Evolutionary conservation across 2,329 filamentous ascomycete species (phyloP).

Genomic region (Trichoderma harzianum): DNA sequence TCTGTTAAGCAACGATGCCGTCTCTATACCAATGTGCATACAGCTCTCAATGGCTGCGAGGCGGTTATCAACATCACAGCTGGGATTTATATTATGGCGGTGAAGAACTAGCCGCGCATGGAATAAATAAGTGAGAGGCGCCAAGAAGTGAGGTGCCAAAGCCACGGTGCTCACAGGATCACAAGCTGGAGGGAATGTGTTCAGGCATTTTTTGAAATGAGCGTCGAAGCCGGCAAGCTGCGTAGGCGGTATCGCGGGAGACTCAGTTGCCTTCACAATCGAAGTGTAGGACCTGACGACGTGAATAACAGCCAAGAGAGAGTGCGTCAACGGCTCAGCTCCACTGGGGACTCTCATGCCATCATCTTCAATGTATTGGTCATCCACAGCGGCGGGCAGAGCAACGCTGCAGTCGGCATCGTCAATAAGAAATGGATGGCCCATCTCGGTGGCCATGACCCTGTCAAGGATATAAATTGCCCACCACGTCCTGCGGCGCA

Average conservation of each 20-base stretch:
- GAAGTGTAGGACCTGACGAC: slow-evolving; percentile 75
- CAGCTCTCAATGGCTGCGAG: slow-evolving; percentile 74
- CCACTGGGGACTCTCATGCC: slow-evolving; percentile 52
- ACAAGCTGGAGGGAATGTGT: slow-evolving; percentile 71
- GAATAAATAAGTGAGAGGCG: slow-evolving; percentile 74
- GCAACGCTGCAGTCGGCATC: slow-evolving; percentile 84
- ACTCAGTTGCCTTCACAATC: slow-evolving; percentile 66
- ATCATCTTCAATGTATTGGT: slow-evolving; percentile 66
- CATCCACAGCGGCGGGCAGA: slow-evolving; percentile 76
- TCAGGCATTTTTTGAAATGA: slow-evolving; percentile 73
- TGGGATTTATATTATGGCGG: slow-evolving; percentile 79
- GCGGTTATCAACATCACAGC: slow-evolving; percentile 63
- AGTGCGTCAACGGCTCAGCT: slow-evolving; percentile 59
- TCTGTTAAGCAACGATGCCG: slow-evolving; percentile 70
- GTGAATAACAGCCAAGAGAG: slow-evolving; percentile 74
- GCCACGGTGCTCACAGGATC: slow-evolving; percentile 63
- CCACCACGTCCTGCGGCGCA: slow-evolving; percentile 90
- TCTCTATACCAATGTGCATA: slow-evolving; percentile 70
- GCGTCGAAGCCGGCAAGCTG: slow-evolving; percentile 76
- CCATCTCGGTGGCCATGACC: slow-evolving; percentile 73
- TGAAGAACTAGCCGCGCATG: slow-evolving; percentile 82
- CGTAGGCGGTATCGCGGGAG: slow-evolving; percentile 61
- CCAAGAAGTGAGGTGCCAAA: slow-evolving; percentile 70
- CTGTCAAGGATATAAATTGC: slow-evolving; percentile 86
- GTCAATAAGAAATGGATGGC: slow-evolving; percentile 76